Conservation (phyloP, 2,329 filamentous ascomycete species). For the Sclerotinia nivalis region DNA sequence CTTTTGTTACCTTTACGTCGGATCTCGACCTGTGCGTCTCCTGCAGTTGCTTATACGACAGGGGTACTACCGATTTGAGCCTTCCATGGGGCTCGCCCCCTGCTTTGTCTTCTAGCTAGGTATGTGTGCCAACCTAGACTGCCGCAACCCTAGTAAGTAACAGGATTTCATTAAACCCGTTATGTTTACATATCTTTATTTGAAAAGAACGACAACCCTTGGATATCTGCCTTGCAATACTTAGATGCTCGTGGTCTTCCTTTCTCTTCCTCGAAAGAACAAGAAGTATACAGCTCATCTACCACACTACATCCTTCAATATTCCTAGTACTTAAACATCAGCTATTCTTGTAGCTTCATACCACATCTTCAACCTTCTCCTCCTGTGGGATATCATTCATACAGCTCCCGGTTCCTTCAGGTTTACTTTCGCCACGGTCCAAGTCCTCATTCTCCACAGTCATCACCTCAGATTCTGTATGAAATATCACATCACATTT, state of each 20-base stretch:
- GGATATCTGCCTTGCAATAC: slow-evolving; percentile 23
- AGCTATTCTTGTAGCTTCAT: slow-evolving; percentile 20
- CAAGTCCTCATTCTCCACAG: slow-evolving; percentile 16
- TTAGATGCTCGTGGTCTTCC: slow-evolving; percentile 21
- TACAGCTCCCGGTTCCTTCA: slow-evolving; percentile 16
- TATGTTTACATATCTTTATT: slow-evolving; percentile 24
- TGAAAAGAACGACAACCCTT: slow-evolving; percentile 18
- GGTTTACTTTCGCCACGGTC: neutral
- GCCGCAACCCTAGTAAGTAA: slow-evolving; percentile 21
- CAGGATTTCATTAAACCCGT: slow-evolving; percentile 13
- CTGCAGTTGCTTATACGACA: slow-evolving; percentile 23
- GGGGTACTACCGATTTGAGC: slow-evolving; percentile 15
- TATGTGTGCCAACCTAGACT: slow-evolving; percentile 10
- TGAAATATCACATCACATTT: slow-evolving; percentile 21
- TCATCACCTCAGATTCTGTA: slow-evolving; percentile 19
- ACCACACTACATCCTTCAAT: slow-evolving; percentile 21
- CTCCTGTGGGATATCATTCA: slow-evolving; percentile 9
- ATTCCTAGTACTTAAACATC: neutral
- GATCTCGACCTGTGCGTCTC: slow-evolving; percentile 22
- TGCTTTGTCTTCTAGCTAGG: slow-evolving; percentile 9
- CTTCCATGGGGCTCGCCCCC: slow-evolving; percentile 14
- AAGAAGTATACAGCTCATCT: slow-evolving; percentile 12
- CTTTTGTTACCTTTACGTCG: slow-evolving; percentile 17
- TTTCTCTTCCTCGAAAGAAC: slow-evolving; percentile 15
- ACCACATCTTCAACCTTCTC: slow-evolving; percentile 5